phyloP scores from a whole-genome alignment of 1,139 yeast genomes.

The Candida labiduridarum region DNA sequence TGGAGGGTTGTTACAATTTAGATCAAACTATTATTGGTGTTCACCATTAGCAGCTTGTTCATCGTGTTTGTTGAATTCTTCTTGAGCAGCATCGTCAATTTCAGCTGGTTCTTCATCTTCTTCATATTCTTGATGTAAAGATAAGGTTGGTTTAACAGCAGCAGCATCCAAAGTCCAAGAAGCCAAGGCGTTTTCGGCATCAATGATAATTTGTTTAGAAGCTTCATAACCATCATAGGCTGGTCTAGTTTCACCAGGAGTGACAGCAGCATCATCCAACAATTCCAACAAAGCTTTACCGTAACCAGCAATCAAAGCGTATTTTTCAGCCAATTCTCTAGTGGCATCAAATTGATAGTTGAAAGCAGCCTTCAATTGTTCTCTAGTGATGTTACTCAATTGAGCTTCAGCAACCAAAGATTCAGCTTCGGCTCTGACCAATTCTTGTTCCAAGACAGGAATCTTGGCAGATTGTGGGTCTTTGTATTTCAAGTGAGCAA shows the following conservation, averaged over 20 bases:
- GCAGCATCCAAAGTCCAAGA: slow-evolving; percentile 97
- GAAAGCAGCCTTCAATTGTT: slow-evolving; percentile 95
- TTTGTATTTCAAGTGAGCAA: slow-evolving; percentile 96
- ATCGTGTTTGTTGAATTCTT: slow-evolving; percentile 46
- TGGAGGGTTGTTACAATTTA: too few species aligned
- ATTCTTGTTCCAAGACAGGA: slow-evolving; percentile 93
- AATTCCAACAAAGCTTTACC: slow-evolving; percentile 96
- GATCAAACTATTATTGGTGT: slow-evolving; percentile 4
- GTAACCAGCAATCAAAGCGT: slow-evolving; percentile 96
- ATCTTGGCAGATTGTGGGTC: slow-evolving; percentile 98
- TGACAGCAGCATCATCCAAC: slow-evolving; percentile 93
- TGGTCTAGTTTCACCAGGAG: slow-evolving; percentile 99
- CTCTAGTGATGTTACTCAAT: slow-evolving; percentile 96
- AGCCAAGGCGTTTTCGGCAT: slow-evolving; percentile 94
- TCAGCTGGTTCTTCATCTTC: slow-evolving; percentile 62
- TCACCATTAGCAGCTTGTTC: slow-evolving; percentile 17
- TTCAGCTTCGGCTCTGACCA: slow-evolving; percentile 99
- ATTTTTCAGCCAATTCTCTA: slow-evolving; percentile 95
- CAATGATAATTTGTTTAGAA: slow-evolving; percentile 95
- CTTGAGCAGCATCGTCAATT: slow-evolving; percentile 51
- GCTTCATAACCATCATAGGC: slow-evolving; percentile 98
- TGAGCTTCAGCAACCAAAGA: slow-evolving; percentile 99
- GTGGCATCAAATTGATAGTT: slow-evolving; percentile 96
- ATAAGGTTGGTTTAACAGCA: slow-evolving; percentile 90
- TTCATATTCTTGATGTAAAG: slow-evolving; percentile 78